Base-by-base conservation (phyloP, 805 yeast genomes). In the Kluyveromyces siamensis region DNA sequence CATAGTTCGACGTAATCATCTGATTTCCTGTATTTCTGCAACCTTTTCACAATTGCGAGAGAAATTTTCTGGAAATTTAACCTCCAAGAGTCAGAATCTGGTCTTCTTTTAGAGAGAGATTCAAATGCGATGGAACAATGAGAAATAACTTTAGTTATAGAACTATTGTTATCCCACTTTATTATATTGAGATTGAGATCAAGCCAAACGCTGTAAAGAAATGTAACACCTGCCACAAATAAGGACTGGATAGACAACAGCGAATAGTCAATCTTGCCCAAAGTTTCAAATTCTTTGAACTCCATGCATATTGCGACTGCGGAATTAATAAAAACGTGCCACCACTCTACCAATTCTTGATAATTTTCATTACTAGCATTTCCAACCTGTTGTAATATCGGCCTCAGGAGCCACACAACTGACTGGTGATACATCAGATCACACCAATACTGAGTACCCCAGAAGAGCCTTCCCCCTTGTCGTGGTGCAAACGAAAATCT, bases 381-480 rank as follows among this genome's bases (percentile, higher is more conserved):
- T 21, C 41, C 18, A 1, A 59, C 55, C 38, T 65, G 62, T 9
- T 64, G 44, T 6, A 62, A 53, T 13, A 59, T 59, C 1, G 70
- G 70, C 35, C 70, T 48, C 16, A 67, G 45, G 11, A 67, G 50
- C n/a, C 65, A 47, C 0, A 63, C 40, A 46, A 67, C 49, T 5
- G 70, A 64, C 48, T 66, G 64, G 49, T 66, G 68, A 41, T 67
- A 67, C 2, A 67, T 60, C 2, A 67, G 61, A 14, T 55, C 46
- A 8, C 60, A 60, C 69, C 71, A 65, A 37, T 61, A 57, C 13
- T 55, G 51, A 1, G 68, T 58, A 44, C 65, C 68, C 51, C 61
- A 64, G 1, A 57, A 55, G 2, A 66, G 59, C 8, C 33, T 27
- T 1, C 67, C 56, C 37, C 55, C 43, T 38, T 59, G 60, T 21